Conservation (phyloP, 208 protist genomes). For the Strigomonas culicis region DNA sequence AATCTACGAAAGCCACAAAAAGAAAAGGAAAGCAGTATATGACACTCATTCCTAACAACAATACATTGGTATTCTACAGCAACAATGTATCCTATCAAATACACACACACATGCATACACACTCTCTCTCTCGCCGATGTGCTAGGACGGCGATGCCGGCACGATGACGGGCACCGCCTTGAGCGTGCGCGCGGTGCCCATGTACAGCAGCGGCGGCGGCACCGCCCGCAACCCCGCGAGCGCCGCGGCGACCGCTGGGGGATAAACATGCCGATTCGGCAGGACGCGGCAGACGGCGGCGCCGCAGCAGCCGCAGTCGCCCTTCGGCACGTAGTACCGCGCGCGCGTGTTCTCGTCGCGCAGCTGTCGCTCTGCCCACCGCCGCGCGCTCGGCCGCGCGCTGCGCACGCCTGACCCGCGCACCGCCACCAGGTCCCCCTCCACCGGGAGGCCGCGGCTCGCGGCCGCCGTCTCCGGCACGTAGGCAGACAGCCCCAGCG, state of each 20-base stretch:
- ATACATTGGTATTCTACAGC: not conserved
- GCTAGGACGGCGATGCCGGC: not conserved
- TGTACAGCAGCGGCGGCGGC: too few relatives aligned
- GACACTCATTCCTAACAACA: not conserved
- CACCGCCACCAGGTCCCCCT: conserved; percentile 44
- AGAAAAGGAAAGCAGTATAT: not conserved
- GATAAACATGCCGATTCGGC: conserved; percentile 4
- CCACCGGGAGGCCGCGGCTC: conserved; percentile 39
- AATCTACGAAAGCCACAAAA: not conserved
- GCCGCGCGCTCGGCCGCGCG: too few relatives aligned
- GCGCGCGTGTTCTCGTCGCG: conserved; percentile 60
- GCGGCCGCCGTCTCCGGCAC: conserved; percentile 9
- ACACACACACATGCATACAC: not conserved
- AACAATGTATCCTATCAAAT: too few relatives aligned
- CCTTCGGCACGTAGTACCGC: conserved; percentile 38
- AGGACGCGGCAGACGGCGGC: conserved; percentile 52
- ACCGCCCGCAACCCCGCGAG: not conserved
- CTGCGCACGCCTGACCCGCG: not conserved
- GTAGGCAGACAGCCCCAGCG: too few relatives aligned
- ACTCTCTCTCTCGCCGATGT: too few relatives aligned
- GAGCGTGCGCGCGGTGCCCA: not conserved
- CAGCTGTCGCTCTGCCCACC: too few relatives aligned
- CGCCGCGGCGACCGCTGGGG: too few relatives aligned
- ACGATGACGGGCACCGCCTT: not conserved
- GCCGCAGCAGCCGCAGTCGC: conserved; percentile 40